A percentile compares a stretch with the other conserved stretches of the same genome.
These are phyloP conservation scores for Solanum paucissectum DNA, from an alignment of 257 asterid species.

Conservation along the genomic window DNA sequence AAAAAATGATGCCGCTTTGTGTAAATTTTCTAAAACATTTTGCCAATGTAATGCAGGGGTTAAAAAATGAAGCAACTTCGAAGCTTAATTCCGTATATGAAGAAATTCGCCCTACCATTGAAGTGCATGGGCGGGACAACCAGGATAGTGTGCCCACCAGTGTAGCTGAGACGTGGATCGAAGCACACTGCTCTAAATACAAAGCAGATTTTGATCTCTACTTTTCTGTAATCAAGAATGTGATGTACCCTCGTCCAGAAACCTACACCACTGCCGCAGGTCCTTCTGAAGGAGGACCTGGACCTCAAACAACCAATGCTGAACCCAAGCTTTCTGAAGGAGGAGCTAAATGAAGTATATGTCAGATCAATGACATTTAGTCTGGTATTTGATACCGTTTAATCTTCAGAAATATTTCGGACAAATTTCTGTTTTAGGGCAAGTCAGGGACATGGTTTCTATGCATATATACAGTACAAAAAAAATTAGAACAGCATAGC, in stretches of 20 bases:
- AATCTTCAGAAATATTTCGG: neutral
- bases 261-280: neutral
- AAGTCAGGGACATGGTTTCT: neutral
- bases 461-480: neutral
- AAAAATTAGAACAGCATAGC: neutral
- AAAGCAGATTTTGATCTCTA: slow-evolving; percentile 63
- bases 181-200: slow-evolving; percentile 57
- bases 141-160: slow-evolving; percentile 73
- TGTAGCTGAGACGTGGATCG: slow-evolving; percentile 86
- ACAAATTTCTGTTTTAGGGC: neutral
- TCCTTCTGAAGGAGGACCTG: slow-evolving; percentile 14
- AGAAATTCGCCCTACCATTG: slow-evolving; percentile 88
- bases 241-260: slow-evolving; percentile 32
- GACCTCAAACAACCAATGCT: neutral
- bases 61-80: slow-evolving; percentile 40
- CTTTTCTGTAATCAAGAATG: slow-evolving; percentile 60
- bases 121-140: slow-evolving; percentile 72
- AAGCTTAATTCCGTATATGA: slow-evolving; percentile 57
- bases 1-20: slow-evolving; percentile 32
- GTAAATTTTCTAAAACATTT: neutral
- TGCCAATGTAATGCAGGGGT: slow-evolving; percentile 35
- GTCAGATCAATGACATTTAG: neutral
- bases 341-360: neutral
- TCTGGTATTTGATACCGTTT: neutral
- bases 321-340: slow-evolving; percentile 5